Base-by-base conservation (phyloP, 768 basidiomycete genomes). In the Leccinum disarticulatum region DNA sequence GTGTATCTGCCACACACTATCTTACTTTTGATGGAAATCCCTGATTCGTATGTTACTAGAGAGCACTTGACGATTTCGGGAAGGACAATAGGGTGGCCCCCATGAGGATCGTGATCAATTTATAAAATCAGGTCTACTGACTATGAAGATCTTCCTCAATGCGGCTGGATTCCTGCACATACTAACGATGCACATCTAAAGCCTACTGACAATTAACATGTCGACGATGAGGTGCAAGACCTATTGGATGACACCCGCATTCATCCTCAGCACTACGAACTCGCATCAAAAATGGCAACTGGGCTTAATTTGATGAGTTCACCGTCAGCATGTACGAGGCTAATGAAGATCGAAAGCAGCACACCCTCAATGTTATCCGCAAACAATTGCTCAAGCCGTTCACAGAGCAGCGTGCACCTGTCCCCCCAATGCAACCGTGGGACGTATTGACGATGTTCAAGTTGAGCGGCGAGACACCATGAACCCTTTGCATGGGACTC, bases 231-330 rank as follows among this genome's bases (percentile, higher is more conserved):
- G 48, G 81, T 85, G 57, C 84, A 83, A 35, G 96, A 99, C 73
- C 93, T 95, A 4, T 79, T 99, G 55, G 97, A 99, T 69, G 87
- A 87, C 68, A 98, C 95, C 36, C 91, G 97, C 19, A 93, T 99
- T 55, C 97, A 98, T 69, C 93, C 93, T 6, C 93, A 96, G 71
- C 96, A 99, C 75, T 99, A 98, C 70, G 95, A 98, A 64, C 81
- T 98, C 41, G 96, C 97, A 3, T 87, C 93, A 36, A 98, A 98
- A 79, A 97, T 99, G 95, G 96, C 96, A 95, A 65, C 86, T 22
- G 22, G 22, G 22, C 22, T 98, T 58, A 97, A 93, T 67, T 98
- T 64, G 95, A 98, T 69, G 95, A 98, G 70, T 98, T 98, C 69
- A 96, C 96, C 13, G 86, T 90, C 74, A 95, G 91, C 73, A 85